Base-by-base conservation (phyloP, 2,329 filamentous ascomycete genomes). In the Aureobasidium sp. region DNA sequence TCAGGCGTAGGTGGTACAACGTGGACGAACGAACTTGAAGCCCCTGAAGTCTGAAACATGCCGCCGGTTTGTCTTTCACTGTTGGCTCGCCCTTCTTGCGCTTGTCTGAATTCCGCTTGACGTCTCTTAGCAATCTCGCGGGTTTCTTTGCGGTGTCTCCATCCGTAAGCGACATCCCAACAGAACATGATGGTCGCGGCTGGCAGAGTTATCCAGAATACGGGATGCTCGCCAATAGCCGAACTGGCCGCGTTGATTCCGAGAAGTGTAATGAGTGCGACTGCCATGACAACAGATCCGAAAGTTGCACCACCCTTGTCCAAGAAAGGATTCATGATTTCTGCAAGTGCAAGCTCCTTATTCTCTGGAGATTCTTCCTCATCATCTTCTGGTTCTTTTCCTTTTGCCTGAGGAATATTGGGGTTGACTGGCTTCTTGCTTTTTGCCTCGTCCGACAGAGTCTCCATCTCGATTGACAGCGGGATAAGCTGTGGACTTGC, bases 291-390 rank as follows among this genome's bases (percentile, higher is more conserved):
- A 5, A 83, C 65, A 0, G 80, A 83, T 1, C 86, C 87, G 61
- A 89, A 85, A 0, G 77, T 75, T 0, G 88, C 88, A 9, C 87
- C 83, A 3, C 77, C 75, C 65, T 84, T 87, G 68, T 91, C 87
- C 0, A 90, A 71, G 62, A 87, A 90, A 0, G 88, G 88, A 65
- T 90, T 89, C 81, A 90, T 82, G 67, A 90, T 88, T 67, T 90
- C 87, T 64, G 88, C 86, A 0, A 90, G 79, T 0, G 85, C 85
- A 0, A 87, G 73, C 0, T 82, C 72, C 64, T 86, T 81, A 3
- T 74, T 77, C 32, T 84, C 80, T 8, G 79, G 74, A 34, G 79
- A 75, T n/a, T 73, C 70, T 9, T 73, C 69, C 9, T 77, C 74
- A 8, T 82, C 81, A 55, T 81, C 76, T 48, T 83, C 81, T 8